phyloP scores from a whole-genome alignment of 495 filamentous ascomycete species.

The Penicillium arizonense region DNA sequence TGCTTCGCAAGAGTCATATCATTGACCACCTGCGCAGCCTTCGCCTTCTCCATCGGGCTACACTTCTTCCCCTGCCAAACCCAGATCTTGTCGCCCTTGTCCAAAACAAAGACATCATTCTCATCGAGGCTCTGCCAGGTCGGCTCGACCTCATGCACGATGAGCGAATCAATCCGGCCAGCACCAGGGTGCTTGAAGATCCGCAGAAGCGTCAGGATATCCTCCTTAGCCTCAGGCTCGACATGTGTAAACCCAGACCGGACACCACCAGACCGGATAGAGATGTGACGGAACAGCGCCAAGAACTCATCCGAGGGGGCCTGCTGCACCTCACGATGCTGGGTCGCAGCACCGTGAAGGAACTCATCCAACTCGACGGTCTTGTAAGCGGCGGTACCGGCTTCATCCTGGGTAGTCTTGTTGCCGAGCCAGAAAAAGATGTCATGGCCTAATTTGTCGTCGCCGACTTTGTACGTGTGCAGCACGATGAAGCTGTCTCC shows the following conservation, averaged over 20 bases:
- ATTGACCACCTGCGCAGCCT: conserved; percentile 61
- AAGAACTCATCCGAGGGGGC: conserved; percentile 56
- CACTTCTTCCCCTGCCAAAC: conserved; percentile 64
- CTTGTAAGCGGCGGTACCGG: conserved; percentile 64
- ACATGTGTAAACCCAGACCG: conserved; percentile 59
- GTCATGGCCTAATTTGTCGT: conserved; percentile 51
- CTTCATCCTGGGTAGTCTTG: conserved; percentile 61
- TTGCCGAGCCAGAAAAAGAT: conserved; percentile 62
- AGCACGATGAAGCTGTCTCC: conserved; percentile 64
- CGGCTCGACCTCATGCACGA: conserved; percentile 62
- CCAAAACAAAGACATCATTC: conserved; percentile 60
- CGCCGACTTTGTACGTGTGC: conserved; percentile 50
- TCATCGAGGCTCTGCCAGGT: conserved; percentile 60
- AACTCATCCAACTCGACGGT: conserved; percentile 66
- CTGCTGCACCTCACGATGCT: conserved; percentile 58
- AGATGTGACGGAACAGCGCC: conserved; percentile 52
- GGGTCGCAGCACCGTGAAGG: conserved; percentile 54
- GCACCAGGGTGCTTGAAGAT: conserved; percentile 54
- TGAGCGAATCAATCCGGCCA: conserved; percentile 41
- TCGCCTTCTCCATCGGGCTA: conserved; percentile 63
- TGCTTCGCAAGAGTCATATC: conserved; percentile 61
- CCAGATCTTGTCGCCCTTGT: conserved; percentile 59
- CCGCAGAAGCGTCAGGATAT: conserved; percentile 49
- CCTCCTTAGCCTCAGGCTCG: conserved; percentile 40
- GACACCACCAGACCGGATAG: conserved; percentile 57